These are phyloP conservation scores for Metschnikowia sp. DNA, from an alignment of 805 yeast genomes.

Conservation along the genomic window DNA sequence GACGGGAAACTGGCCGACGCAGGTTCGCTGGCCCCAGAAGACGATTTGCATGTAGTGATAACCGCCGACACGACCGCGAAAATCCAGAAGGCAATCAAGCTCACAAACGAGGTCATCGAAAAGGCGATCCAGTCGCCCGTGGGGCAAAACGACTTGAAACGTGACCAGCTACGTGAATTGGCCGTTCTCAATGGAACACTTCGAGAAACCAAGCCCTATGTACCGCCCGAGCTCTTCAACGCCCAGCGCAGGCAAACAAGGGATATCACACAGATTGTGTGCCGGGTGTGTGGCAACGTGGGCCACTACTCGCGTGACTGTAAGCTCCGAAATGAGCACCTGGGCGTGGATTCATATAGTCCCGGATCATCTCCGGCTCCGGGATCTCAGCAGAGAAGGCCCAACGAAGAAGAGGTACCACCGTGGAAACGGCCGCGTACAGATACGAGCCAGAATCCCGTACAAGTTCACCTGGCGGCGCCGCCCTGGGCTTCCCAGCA, in stretches of 20 bases:
- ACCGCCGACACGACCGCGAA: constrained; percentile 80
- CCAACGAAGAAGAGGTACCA: constrained; percentile 3
- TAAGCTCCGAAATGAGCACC: constrained; percentile 26
- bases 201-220: constrained; percentile 68
- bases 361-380: neutral
- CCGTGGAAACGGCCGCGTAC: constrained; percentile 7
- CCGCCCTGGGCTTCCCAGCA: constrained; percentile 7
- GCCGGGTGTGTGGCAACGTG: constrained; percentile 72
- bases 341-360: constrained; percentile 1
- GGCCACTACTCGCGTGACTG: constrained; percentile 94
- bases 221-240: constrained; percentile 38
- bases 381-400: neutral
- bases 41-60: constrained; percentile 84
- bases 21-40: constrained; percentile 31
- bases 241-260: constrained; percentile 28
- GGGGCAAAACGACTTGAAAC: constrained; percentile 87
- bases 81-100: constrained; percentile 67
- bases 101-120: constrained; percentile 72
- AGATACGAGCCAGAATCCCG: neutral
- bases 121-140: constrained; percentile 87
- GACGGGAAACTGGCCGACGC: constrained; percentile 61
- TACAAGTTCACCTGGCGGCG: neutral
- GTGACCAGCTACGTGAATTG: constrained; percentile 86
- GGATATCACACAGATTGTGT: constrained; percentile 55
- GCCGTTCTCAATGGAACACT: constrained; percentile 94